phyloP scores from a whole-genome alignment of 108 stramenopile genomes.

The Epithemia pelagica region DNA sequence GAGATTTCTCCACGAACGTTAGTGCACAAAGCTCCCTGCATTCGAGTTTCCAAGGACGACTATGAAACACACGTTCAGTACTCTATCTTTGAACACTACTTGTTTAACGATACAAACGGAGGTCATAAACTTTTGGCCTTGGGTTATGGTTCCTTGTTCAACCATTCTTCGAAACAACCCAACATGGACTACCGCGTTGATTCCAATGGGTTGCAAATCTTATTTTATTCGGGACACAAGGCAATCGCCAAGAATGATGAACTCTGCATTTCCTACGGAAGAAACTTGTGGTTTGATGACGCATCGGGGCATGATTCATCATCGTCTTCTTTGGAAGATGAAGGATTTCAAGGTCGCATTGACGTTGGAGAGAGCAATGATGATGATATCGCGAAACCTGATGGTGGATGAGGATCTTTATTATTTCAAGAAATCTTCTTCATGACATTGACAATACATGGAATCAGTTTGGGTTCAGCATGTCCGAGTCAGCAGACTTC shows the following conservation, averaged over 20 bases:
- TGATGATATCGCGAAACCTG: background rate
- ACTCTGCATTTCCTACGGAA: slow-evolving; percentile 28
- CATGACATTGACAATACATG: too few species aligned
- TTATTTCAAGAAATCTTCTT: too few species aligned
- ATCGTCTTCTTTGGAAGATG: background rate
- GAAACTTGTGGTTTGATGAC: slow-evolving; percentile 26
- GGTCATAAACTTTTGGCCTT: slow-evolving; percentile 20
- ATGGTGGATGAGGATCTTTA: too few species aligned
- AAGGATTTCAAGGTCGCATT: background rate
- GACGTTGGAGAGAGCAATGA: background rate
- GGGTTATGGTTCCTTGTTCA: slow-evolving; percentile 27
- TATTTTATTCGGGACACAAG: slow-evolving; percentile 14
- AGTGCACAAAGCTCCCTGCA: slow-evolving; percentile 21
- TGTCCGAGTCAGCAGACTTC: too few species aligned
- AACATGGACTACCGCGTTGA: slow-evolving; percentile 28
- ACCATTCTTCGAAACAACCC: slow-evolving; percentile 17
- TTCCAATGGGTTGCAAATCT: slow-evolving; percentile 4
- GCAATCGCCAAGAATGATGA: slow-evolving; percentile 10
- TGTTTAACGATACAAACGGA: slow-evolving; percentile 14
- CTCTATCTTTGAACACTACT: slow-evolving; percentile 28
- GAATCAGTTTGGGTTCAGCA: too few species aligned
- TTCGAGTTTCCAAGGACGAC: slow-evolving; percentile 1
- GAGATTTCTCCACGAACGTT: slow-evolving; percentile 15
- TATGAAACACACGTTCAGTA: slow-evolving; percentile 14
- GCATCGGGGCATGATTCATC: background rate